Evolutionary conservation across 257 asterid genomes (phyloP).

Genomic region (Solanum tarijense): DNA sequence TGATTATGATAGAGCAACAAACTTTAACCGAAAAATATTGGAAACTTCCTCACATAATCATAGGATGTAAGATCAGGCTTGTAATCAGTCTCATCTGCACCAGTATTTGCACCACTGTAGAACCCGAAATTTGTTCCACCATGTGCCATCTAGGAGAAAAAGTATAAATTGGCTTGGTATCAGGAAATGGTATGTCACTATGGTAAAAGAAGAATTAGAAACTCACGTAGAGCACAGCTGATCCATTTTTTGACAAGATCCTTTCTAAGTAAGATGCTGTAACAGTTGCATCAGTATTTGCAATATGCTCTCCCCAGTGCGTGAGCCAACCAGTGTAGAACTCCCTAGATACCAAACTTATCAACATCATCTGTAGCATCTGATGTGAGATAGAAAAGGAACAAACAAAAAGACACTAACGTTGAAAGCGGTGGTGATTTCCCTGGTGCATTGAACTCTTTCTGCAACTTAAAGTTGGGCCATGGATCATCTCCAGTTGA

Average conservation of each 20-base stretch:
- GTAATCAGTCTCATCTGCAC: conserved; percentile 63
- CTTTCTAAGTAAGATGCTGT: conserved; percentile 67
- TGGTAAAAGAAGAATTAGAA: conserved; percentile 11
- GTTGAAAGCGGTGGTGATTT: conserved; percentile 90
- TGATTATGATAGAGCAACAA: not conserved
- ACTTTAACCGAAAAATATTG: not conserved
- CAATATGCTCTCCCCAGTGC: conserved; percentile 86
- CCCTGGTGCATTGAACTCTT: conserved; percentile 74
- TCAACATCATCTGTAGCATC: conserved; percentile 2
- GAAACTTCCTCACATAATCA: conserved; percentile 72
- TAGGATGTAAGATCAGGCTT: conserved; percentile 90
- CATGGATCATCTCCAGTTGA: conserved; percentile 82
- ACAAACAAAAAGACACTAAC: conserved; percentile 32
- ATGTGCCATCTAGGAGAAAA: conserved; percentile 67
- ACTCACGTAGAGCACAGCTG: conserved; percentile 90
- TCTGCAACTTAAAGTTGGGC: conserved; percentile 78
- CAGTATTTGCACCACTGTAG: conserved; percentile 92
- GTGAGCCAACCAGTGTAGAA: conserved; percentile 99
- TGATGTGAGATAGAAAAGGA: not conserved
- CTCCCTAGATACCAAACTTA: conserved; percentile 44
- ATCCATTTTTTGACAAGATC: conserved; percentile 72
- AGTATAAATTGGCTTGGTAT: not conserved
- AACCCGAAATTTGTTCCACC: conserved; percentile 97
- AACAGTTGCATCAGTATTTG: conserved; percentile 63
- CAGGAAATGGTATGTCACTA: conserved; percentile 3